Percentiles rank a stretch among this genome's conserved stretches.
Evolutionary conservation across 2,329 filamentous ascomycete species (phyloP).

Genomic region (Aspergillus calidoustus): DNA sequence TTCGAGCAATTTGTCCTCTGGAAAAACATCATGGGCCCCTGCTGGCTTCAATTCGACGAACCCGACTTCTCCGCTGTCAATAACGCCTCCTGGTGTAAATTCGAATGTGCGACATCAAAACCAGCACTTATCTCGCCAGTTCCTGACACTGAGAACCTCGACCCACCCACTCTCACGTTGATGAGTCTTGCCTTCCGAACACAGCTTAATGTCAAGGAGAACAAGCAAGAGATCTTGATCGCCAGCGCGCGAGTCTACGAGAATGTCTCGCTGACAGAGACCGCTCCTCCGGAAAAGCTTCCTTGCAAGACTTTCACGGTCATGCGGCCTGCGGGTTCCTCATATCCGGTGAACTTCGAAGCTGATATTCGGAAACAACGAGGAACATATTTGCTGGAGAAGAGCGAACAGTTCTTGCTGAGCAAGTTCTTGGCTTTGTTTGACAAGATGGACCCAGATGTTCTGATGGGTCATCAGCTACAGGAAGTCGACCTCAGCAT

Average conservation of each 20-base stretch:
- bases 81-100: conserved; percentile 95
- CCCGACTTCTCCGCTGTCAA: conserved; percentile 83
- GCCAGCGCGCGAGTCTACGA: conserved; percentile 93
- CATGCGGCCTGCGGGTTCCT: conserved; percentile 75
- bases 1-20: conserved; percentile 98
- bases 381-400: conserved; percentile 79
- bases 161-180: conserved; percentile 86
- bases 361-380: conserved; percentile 72
- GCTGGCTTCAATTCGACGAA: conserved; percentile 90
- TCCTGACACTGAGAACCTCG: conserved; percentile 77
- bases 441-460: conserved; percentile 87
- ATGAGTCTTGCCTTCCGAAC: conserved; percentile 94
- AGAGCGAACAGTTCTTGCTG: conserved; percentile 81
- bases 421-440: conserved; percentile 89
- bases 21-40: conserved; percentile 99
- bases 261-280: conserved; percentile 83
- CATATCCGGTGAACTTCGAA: conserved; percentile 88
- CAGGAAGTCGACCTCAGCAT: conserved; percentile 97
- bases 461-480: conserved; percentile 91
- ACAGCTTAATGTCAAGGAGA: conserved; percentile 84
- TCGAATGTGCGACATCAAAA: conserved; percentile 81
- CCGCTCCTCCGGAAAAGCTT: conserved; percentile 84
- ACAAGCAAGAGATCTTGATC: conserved; percentile 93
- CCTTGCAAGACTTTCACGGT: conserved; percentile 90
- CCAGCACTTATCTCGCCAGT: conserved; percentile 75